A percentile compares a stretch with the other conserved stretches of the same genome.
These are phyloP conservation scores for Pichia kudriavzevii DNA, from an alignment of 1,139 yeast species.

Conservation along the genomic window DNA sequence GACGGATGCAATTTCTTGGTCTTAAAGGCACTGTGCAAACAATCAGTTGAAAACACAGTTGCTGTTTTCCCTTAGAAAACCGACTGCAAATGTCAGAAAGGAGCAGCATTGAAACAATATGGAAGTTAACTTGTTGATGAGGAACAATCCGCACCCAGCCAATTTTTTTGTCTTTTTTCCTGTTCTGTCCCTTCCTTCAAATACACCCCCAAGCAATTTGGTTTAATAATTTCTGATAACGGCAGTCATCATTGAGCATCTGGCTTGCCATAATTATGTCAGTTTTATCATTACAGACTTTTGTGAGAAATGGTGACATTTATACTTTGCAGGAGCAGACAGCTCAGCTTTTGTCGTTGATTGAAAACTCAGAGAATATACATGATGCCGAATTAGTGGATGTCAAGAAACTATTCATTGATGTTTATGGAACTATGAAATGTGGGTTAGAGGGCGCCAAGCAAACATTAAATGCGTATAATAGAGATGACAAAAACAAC, in stretches of 20 bases:
- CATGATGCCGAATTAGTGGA: not conserved
- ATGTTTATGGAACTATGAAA: constrained; percentile 10
- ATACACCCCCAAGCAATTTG: not conserved
- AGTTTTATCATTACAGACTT: constrained; percentile 5
- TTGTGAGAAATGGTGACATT: constrained; percentile 1
- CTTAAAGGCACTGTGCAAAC: no score
- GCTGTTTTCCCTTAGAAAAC: no score
- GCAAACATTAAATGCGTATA: no score
- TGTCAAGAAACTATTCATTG: constrained; percentile 4
- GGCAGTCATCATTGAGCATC: not conserved
- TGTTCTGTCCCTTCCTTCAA: not conserved
- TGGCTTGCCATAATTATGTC: constrained; percentile 4
- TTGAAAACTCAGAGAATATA: constrained; percentile 1
- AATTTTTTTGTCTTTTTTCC: not conserved
- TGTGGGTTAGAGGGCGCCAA: no score
- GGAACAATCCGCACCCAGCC: not conserved
- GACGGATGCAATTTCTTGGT: no score
- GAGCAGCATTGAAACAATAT: not conserved
- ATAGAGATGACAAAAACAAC: no score
- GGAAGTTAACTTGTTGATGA: not conserved
- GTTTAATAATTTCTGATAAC: not conserved
- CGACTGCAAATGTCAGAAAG: not conserved
- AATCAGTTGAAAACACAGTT: no score
- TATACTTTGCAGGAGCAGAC: constrained; percentile 5
- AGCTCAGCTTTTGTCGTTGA: constrained; percentile 3